Conservation (phyloP, 148 eudicot genomes). For the Vaccinium darrowii region DNA sequence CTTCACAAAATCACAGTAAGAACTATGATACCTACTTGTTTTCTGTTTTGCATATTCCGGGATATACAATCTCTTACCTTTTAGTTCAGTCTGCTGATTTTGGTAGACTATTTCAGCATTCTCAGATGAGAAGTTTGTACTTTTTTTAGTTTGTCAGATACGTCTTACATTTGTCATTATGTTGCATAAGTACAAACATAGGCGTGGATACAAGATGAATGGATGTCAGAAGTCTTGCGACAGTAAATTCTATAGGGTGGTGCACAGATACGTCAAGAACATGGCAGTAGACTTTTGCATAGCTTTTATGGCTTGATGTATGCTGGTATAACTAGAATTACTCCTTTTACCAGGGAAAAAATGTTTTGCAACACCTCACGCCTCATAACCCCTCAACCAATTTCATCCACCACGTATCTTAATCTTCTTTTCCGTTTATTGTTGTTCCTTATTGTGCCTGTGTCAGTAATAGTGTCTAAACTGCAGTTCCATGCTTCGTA, state of each 20-base stretch:
- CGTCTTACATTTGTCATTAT: background rate
- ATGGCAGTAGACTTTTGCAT: background rate
- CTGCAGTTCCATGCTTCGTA: background rate
- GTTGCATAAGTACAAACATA: background rate
- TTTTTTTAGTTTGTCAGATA: background rate
- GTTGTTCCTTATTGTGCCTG: background rate
- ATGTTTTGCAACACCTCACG: background rate
- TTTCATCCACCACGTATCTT: background rate
- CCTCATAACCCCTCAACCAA: background rate
- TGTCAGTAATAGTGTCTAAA: background rate
- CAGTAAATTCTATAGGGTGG: background rate
- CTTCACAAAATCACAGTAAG: conserved; percentile 42
- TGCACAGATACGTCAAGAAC: conserved; percentile 9
- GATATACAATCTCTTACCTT: background rate
- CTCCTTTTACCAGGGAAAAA: background rate
- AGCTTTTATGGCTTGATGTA: background rate
- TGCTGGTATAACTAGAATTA: background rate
- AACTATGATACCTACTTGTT: background rate
- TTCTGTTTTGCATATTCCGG: background rate
- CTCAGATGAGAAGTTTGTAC: background rate
- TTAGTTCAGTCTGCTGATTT: background rate
- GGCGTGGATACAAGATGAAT: background rate
- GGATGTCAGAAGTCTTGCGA: background rate
- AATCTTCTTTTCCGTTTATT: background rate
- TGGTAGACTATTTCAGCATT: background rate